Evolutionary conservation across 1,284 basidiomycete genomes (phyloP).

Genomic region (Ceratobasidium sp.): DNA sequence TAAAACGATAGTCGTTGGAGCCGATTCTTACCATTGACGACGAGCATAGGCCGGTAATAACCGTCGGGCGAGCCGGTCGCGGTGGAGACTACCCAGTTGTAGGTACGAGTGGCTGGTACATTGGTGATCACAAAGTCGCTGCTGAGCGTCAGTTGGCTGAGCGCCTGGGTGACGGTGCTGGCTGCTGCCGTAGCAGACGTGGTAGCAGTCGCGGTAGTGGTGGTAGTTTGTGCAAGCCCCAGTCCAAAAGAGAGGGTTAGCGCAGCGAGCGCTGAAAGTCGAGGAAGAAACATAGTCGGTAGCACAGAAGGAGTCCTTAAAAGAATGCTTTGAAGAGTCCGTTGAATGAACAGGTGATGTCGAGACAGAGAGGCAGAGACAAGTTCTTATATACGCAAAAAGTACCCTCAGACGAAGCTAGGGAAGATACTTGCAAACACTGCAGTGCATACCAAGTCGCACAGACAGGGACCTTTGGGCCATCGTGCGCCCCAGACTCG

Average conservation of each 20-base stretch:
- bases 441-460: background rate
- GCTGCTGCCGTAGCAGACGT: background rate
- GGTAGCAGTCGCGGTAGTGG: constrained; percentile 12
- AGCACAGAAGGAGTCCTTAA: background rate
- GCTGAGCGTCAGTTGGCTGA: constrained; percentile 37
- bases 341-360: constrained; percentile 12
- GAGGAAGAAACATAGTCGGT: constrained; percentile 22
- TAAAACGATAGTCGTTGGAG: constrained; percentile 54
- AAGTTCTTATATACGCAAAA: constrained; percentile 20
- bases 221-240: constrained; percentile 19
- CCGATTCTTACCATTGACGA: constrained; percentile 55
- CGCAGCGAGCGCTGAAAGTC: constrained; percentile 22
- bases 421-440: background rate
- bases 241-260: constrained; percentile 15
- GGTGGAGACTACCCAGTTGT: constrained; percentile 35
- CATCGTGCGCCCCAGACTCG: background rate
- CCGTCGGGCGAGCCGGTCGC: constrained; percentile 51
- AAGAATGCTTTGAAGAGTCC: constrained; percentile 12
- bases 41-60: constrained; percentile 52
- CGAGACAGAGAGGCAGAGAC: constrained; percentile 8
- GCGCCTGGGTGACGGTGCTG: constrained; percentile 17
- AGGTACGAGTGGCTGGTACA: constrained; percentile 37
- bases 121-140: constrained; percentile 44
- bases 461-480: background rate
- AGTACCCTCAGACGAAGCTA: background rate